These are phyloP conservation scores for Dalechampia spathulata DNA, from an alignment of 441 rosid genomes.

Conservation along the genomic window DNA sequence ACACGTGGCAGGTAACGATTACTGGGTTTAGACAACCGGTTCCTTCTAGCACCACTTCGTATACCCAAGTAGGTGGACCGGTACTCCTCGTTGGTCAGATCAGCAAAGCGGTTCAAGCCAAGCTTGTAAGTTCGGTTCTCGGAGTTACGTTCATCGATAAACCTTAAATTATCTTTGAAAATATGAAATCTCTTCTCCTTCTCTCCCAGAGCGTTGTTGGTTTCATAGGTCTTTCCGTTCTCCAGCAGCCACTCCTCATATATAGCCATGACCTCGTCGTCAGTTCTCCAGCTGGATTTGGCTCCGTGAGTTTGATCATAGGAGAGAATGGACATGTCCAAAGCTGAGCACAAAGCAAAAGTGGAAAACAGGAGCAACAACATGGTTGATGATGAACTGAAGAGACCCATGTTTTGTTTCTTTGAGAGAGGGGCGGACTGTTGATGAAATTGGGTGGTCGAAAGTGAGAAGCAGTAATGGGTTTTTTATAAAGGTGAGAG, in stretches of 20 bases:
- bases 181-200: conserved; percentile 65
- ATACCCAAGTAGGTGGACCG: conserved; percentile 54
- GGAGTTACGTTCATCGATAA: conserved; percentile 65
- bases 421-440: not conserved
- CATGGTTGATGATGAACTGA: conserved; percentile 17
- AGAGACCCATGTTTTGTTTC: conserved; percentile 34
- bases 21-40: conserved; percentile 30
- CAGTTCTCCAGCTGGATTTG: conserved; percentile 39
- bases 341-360: conserved; percentile 46
- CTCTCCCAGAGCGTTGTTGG: conserved; percentile 51
- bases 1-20: conserved; percentile 47
- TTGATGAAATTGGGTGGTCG: not conserved
- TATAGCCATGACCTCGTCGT: conserved; percentile 57
- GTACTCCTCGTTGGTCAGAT: conserved; percentile 88
- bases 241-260: conserved; percentile 69
- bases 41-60: conserved; percentile 22
- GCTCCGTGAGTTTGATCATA: conserved; percentile 49
- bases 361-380: conserved; percentile 28
- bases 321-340: conserved; percentile 72
- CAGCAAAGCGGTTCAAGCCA: conserved; percentile 82
- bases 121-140: conserved; percentile 49
- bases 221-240: conserved; percentile 46
- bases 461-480: not conserved
- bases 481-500: conserved; percentile 22
- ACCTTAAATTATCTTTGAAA: conserved; percentile 74